Evolutionary conservation across 1,139 yeast species (phyloP), one percentile per base, ranked within the genome.

Genomic region (Suhomyces panamericanus): DNA sequence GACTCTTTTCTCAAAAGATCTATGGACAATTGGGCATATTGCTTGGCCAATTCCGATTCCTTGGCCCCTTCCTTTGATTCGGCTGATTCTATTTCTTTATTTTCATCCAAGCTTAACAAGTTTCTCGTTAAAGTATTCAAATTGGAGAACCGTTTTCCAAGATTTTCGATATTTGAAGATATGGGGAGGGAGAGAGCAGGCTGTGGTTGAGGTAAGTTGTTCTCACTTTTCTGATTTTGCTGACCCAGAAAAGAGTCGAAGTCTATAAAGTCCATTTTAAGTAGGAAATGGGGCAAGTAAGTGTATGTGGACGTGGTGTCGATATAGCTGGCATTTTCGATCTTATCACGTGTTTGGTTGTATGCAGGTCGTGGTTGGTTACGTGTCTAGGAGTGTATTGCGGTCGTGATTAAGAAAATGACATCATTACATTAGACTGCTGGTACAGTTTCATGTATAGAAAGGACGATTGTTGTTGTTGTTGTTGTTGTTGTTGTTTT

Each of bases 111-210:
- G 27, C 60, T 62, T 44, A 69, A 59, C 20, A 71, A 53, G 41
- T 55, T 68, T 38, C 67, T 60, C 4, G 70, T 59, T 38, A 73
- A 52, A 34, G 56, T 63, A 52, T 66, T 65, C 49, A 73, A 62
- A 33, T 62, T 65, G 39, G 75, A 60, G 42, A 73, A 55, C 42
- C 60, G 63, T 47, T 69, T 65, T 33, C 75, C 66, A 13, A 73
- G 49, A 35, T 48, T 61, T 46, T 72, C 77, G 24, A 73, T 70
- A 49, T 73, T 71, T n/a, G 75, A 54, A 14, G 72, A 57, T 12
- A 72, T 57, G 2, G 78, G 76, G 24, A 74, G 53, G n/a, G 75
- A 62, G 30, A 73, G 63, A n/a, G 78, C 70, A 16, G 77, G 77
- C 47, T 73, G 77, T 4, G 78, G 78, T 40, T 68, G 72, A 5